A percentile compares a stretch with the other conserved stretches of the same genome.
phyloP scores from a whole-genome alignment of 129 eudicot genomes.

The Kitagawia praeruptora region DNA sequence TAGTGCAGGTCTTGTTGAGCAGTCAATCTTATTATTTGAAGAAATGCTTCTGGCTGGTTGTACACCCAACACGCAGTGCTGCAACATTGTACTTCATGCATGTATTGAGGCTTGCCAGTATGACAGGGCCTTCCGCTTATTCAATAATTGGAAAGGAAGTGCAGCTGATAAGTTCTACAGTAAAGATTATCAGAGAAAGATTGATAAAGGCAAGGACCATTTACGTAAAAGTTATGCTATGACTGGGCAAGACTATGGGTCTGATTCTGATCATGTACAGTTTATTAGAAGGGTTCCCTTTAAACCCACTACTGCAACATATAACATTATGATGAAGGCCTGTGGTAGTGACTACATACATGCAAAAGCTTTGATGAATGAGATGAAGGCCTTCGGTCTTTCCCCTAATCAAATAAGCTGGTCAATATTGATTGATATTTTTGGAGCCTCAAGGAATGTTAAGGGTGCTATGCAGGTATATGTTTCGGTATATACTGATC shows the following conservation, averaged over 20 bases:
- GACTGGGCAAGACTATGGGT: conserved; percentile 11
- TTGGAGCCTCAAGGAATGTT: conserved; percentile 69
- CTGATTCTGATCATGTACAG: conserved; percentile 20
- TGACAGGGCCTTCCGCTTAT: conserved; percentile 85
- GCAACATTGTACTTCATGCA: conserved; percentile 71
- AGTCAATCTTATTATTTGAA: conserved; percentile 68
- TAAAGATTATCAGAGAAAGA: conserved; percentile 4
- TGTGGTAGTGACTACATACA: conserved; percentile 80
- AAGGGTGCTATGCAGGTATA: conserved; percentile 61
- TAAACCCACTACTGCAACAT: conserved; percentile 66
- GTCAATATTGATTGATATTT: conserved; percentile 72
- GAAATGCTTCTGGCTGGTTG: conserved; percentile 80
- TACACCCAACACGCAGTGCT: conserved; percentile 77
- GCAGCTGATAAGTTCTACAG: conserved; percentile 16
- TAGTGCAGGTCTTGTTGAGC: conserved; percentile 81
- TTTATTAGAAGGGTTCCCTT: conserved; percentile 49
- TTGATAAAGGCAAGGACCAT: not conserved
- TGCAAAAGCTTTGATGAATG: conserved; percentile 72
- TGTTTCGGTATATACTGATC: not conserved
- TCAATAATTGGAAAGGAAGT: conserved; percentile 57
- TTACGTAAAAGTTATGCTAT: conserved; percentile 14
- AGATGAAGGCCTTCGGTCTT: conserved; percentile 66
- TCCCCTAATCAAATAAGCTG: conserved; percentile 82
- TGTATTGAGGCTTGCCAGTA: conserved; percentile 83
- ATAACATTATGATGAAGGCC: conserved; percentile 83